These are phyloP conservation scores for Phialemonium atrogriseum DNA, from an alignment of 2,329 filamentous ascomycete genomes.

Conservation along the genomic window DNA sequence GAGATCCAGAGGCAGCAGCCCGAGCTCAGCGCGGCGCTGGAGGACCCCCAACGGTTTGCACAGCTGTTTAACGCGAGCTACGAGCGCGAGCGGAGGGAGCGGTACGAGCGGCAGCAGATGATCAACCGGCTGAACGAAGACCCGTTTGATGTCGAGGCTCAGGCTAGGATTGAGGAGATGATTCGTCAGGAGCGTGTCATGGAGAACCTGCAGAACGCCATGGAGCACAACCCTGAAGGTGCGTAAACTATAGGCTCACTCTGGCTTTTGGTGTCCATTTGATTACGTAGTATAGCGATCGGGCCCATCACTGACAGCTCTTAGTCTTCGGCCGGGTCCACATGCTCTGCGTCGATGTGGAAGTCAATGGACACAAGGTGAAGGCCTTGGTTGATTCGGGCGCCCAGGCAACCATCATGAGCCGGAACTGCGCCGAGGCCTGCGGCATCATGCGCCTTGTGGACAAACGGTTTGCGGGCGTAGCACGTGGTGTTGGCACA, in stretches of 20 bases:
- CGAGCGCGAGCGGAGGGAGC: constrained; percentile 61
- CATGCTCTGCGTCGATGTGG: constrained; percentile 92
- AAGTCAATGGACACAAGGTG: constrained; percentile 85
- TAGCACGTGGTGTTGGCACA: constrained; percentile 89
- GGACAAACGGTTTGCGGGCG: constrained; percentile 83
- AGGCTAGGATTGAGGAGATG: constrained; percentile 90
- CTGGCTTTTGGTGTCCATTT: neutral
- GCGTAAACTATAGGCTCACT: constrained; percentile 20
- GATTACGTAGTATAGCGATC: neutral
- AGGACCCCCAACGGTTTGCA: constrained; percentile 69
- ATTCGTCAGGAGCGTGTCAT: constrained; percentile 91
- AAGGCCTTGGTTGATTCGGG: constrained; percentile 97
- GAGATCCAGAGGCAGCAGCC: constrained; percentile 67
- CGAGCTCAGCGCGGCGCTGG: constrained; percentile 65
- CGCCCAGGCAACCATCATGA: constrained; percentile 98
- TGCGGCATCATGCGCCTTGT: constrained; percentile 96
- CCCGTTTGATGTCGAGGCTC: constrained; percentile 87
- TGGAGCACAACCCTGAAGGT: constrained; percentile 98
- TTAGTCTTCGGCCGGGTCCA: constrained; percentile 88
- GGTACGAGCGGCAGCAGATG: constrained; percentile 70
- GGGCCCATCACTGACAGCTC: constrained; percentile 7
- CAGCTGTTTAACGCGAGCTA: constrained; percentile 61
- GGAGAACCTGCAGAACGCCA: constrained; percentile 91
- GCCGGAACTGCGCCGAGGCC: constrained; percentile 77
- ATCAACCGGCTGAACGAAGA: constrained; percentile 85